These are phyloP conservation scores for Myriosclerotinia duriaeana DNA, from an alignment of 2,329 filamentous ascomycete genomes.

Conservation along the genomic window DNA sequence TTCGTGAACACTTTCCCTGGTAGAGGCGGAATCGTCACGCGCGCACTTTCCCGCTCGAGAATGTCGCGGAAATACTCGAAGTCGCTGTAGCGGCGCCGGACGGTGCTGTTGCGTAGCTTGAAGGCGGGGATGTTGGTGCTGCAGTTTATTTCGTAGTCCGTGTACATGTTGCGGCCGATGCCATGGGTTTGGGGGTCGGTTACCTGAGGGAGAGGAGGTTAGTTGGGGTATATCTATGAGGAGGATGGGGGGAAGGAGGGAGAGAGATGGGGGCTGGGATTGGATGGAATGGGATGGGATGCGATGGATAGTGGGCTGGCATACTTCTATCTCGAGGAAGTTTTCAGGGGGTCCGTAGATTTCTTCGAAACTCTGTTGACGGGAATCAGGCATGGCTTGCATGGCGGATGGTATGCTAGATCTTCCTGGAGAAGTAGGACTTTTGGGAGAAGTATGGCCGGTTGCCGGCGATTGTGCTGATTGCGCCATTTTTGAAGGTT, in stretches of 20 bases:
- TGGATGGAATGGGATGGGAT: background rate
- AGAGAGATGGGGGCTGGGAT: constrained; percentile 25
- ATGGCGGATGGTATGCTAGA: constrained; percentile 42
- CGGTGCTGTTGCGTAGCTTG: constrained; percentile 85
- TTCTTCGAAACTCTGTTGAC: constrained; percentile 95
- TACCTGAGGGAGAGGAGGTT: constrained; percentile 56
- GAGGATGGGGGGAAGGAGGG: constrained; percentile 10
- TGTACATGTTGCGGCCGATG: constrained; percentile 95
- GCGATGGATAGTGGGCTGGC: constrained; percentile 32
- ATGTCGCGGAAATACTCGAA: constrained; percentile 99
- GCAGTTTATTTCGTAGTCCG: constrained; percentile 97
- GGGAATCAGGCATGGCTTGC: constrained; percentile 69
- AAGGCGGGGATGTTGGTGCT: constrained; percentile 98
- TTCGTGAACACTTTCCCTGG: constrained; percentile 98
- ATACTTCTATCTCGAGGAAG: constrained; percentile 95
- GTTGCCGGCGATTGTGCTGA: constrained; percentile 7
- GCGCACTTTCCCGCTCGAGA: constrained; percentile 88
- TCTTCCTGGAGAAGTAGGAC: constrained; percentile 19
- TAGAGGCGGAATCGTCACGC: constrained; percentile 92
- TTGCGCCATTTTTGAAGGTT: constrained; percentile 18
- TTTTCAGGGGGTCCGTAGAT: constrained; percentile 98
- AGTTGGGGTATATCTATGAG: constrained; percentile 10
- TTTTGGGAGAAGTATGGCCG: constrained; percentile 13
- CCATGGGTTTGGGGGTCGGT: constrained; percentile 92
- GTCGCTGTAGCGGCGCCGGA: constrained; percentile 92